phyloP scores from a whole-genome alignment of 306 rosid genomes.

The Cucurbita pepo region DNA sequence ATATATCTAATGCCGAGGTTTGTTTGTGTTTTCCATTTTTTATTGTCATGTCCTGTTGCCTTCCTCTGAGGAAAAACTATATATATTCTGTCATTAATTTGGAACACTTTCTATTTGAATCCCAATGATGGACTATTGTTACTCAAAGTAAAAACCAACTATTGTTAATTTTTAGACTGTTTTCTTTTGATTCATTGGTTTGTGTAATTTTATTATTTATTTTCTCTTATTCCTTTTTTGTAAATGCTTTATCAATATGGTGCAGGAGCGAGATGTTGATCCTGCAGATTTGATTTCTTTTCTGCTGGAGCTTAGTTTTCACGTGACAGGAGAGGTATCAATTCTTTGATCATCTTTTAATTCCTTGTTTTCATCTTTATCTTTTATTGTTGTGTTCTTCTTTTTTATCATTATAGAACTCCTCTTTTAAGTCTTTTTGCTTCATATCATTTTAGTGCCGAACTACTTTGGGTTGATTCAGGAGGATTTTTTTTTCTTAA shows the following conservation, averaged over 20 bases:
- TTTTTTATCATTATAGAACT: not conserved
- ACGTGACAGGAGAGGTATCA: conserved; percentile 81
- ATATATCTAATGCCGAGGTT: conserved; percentile 91
- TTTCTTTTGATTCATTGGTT: not conserved
- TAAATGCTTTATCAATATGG: conserved; percentile 7
- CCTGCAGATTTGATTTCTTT: conserved; percentile 79
- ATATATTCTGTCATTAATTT: not conserved
- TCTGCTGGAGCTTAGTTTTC: conserved; percentile 95
- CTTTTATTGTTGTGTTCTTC: not conserved
- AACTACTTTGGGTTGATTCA: not conserved
- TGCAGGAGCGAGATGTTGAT: conserved; percentile 77
- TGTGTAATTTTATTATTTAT: not conserved
- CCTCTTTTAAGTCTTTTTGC: not conserved
- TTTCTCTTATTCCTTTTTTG: conserved; percentile 4
- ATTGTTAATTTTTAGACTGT: not conserved
- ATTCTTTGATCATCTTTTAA: conserved; percentile 1
- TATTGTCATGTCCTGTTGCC: not conserved
- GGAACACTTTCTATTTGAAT: not conserved
- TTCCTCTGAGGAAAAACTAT: not conserved
- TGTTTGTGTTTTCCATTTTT: not conserved
- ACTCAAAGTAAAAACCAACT: not conserved
- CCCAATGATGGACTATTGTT: not conserved
- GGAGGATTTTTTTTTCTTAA: not conserved
- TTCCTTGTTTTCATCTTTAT: not conserved
- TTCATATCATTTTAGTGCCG: no score